These are phyloP conservation scores for Nepenthes gracilis DNA, from an alignment of 148 eudicot genomes.

Conservation along the genomic window DNA sequence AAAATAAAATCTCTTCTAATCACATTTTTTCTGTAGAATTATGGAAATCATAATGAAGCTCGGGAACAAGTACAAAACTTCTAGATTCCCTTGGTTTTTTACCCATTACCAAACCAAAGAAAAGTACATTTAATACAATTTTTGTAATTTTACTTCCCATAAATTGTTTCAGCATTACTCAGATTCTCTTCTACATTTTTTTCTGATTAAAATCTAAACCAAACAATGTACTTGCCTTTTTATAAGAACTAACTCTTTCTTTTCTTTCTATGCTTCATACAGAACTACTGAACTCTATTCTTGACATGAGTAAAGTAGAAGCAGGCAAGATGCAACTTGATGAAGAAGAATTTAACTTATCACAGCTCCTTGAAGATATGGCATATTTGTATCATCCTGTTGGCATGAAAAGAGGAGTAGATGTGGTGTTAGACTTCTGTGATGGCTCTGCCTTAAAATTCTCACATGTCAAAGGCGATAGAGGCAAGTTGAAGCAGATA, in stretches of 20 bases:
- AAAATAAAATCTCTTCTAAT: no score
- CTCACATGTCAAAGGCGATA: constrained; percentile 54
- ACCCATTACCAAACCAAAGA: no score
- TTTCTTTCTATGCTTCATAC: constrained; percentile 1
- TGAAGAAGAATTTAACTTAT: constrained; percentile 44
- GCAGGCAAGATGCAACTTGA: constrained; percentile 74
- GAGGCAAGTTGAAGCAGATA: constrained; percentile 55
- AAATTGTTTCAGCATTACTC: no score
- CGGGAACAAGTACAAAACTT: no score
- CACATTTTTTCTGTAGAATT: no score
- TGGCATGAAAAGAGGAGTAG: constrained; percentile 65
- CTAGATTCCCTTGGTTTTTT: no score
- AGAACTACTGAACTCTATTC: constrained; percentile 51
- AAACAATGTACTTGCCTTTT: background rate
- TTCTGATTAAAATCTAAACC: no score
- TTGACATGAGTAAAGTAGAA: constrained; percentile 66
- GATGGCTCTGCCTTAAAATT: constrained; percentile 42
- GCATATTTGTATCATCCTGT: constrained; percentile 54
- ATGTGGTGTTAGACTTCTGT: constrained; percentile 54
- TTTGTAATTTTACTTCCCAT: no score
- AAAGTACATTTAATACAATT: no score
- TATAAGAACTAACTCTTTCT: background rate
- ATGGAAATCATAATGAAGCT: no score
- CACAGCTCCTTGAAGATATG: constrained; percentile 49
- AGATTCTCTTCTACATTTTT: background rate